Conservation (phyloP, 495 filamentous ascomycete genomes). For the Neurospora sp. region DNA sequence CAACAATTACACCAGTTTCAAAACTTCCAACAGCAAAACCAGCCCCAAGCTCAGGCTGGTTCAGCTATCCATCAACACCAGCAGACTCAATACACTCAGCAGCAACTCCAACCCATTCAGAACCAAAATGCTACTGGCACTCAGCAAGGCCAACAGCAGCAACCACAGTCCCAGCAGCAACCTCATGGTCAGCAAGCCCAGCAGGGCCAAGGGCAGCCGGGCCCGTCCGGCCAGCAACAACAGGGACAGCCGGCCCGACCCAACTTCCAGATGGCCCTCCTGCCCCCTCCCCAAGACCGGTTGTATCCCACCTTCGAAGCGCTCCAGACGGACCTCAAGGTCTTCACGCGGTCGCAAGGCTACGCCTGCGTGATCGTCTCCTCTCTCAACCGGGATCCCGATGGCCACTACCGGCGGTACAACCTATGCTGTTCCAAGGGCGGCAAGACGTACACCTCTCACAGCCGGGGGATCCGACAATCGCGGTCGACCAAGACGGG, state of each 20-base stretch:
- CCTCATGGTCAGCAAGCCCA: neutral
- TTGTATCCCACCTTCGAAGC: constrained; percentile 21
- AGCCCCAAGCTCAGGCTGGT: neutral
- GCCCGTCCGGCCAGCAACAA: neutral
- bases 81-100: constrained; percentile 1
- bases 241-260: constrained; percentile 8
- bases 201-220: neutral
- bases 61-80: constrained; percentile 6
- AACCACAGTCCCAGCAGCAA: constrained; percentile 1
- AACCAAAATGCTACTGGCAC: neutral
- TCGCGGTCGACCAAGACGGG: constrained; percentile 23
- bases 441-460: constrained; percentile 24
- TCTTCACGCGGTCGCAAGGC: constrained; percentile 23
- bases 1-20: constrained; percentile 7
- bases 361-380: constrained; percentile 25
- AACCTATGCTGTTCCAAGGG: constrained; percentile 29
- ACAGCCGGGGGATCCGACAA: constrained; percentile 21
- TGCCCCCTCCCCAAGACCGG: constrained; percentile 24
- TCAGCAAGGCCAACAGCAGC: constrained; percentile 2
- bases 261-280: constrained; percentile 25
- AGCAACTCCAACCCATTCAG: constrained; percentile 4
- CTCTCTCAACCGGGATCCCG: constrained; percentile 22
- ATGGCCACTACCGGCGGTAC: constrained; percentile 25
- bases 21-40: constrained; percentile 3
- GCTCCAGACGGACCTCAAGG: constrained; percentile 16